A percentile compares a stretch with the other conserved stretches of the same genome.
phyloP scores from a whole-genome alignment of 371 early-diverging fungal genomes.

The Umbelopsis sp. region DNA sequence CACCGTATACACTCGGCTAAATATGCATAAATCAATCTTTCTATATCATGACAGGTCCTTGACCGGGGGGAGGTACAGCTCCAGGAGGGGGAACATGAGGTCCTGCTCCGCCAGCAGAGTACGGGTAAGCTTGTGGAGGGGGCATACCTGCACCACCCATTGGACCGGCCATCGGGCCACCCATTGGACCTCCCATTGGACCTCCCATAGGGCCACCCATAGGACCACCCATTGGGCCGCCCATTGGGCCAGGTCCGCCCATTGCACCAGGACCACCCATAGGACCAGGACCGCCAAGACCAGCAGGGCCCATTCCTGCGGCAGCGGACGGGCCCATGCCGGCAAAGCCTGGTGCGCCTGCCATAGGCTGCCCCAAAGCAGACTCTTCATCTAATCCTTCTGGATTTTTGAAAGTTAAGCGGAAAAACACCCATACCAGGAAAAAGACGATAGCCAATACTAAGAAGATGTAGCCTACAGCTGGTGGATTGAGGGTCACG shows the following conservation, averaged over 20 bases:
- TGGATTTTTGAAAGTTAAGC: neutral
- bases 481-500: neutral
- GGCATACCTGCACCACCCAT: neutral
- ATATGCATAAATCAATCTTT: too few species aligned
- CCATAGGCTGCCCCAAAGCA: too few species aligned
- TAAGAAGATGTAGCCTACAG: neutral
- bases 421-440: neutral
- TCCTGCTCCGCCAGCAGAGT: neutral
- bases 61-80: neutral
- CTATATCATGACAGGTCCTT: neutral
- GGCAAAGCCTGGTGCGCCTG: neutral
- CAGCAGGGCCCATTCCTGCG: neutral
- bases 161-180: neutral
- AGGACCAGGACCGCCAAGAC: neutral
- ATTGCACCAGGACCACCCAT: neutral
- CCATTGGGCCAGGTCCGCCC: neutral
- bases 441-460: constrained; percentile 10
- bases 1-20: too few species aligned
- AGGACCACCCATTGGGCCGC: neutral
- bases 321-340: neutral
- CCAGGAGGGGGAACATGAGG: too few species aligned
- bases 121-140: neutral
- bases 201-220: neutral
- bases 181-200: neutral
- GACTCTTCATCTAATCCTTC: neutral